A percentile compares a stretch with the other conserved stretches of the same genome.
phyloP scores from a whole-genome alignment of 2,329 filamentous ascomycete species.

The Fusarium mundagurra region DNA sequence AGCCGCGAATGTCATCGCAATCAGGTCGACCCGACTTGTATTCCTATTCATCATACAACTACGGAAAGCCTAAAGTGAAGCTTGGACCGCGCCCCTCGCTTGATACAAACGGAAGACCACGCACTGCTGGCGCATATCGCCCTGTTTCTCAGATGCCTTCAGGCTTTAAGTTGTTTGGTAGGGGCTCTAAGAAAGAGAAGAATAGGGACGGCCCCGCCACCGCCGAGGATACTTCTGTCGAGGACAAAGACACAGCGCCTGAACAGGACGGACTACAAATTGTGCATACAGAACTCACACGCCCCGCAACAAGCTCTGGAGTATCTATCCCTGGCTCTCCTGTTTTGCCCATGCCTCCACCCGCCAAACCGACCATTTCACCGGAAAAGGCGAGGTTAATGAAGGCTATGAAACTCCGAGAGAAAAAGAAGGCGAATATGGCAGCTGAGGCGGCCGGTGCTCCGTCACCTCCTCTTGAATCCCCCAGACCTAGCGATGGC shows the following conservation, averaged over 20 bases:
- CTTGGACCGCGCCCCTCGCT: constrained; percentile 85
- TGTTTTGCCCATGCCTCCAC: constrained; percentile 53
- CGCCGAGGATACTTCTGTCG: constrained; percentile 50
- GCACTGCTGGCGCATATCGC: constrained; percentile 70
- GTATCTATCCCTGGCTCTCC: constrained; percentile 53
- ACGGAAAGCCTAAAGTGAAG: constrained; percentile 83
- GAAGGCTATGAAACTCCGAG: constrained; percentile 91
- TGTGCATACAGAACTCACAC: constrained; percentile 35
- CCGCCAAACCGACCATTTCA: constrained; percentile 68
- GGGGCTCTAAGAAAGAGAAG: constrained; percentile 61
- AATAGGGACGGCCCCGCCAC: constrained; percentile 40
- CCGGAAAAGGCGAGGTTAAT: constrained; percentile 92
- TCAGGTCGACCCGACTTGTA: constrained; percentile 62
- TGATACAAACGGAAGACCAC: constrained; percentile 69
- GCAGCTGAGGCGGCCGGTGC: constrained; percentile 40
- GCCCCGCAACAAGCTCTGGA: constrained; percentile 58
- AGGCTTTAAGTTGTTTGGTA: constrained; percentile 77
- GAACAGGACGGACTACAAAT: constrained; percentile 46
- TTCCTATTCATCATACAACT: constrained; percentile 59
- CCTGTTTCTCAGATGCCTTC: constrained; percentile 83
- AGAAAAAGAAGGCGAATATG: constrained; percentile 70
- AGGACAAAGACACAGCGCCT: constrained; percentile 51
- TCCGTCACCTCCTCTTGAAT: constrained; percentile 27
- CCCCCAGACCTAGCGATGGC: constrained; percentile 33
- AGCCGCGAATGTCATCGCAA: constrained; percentile 61